Percentiles rank a stretch among this genome's conserved stretches.
phyloP scores from a whole-genome alignment of 1,284 basidiomycete species.

The Cutaneotrichosporon arboriforme region DNA sequence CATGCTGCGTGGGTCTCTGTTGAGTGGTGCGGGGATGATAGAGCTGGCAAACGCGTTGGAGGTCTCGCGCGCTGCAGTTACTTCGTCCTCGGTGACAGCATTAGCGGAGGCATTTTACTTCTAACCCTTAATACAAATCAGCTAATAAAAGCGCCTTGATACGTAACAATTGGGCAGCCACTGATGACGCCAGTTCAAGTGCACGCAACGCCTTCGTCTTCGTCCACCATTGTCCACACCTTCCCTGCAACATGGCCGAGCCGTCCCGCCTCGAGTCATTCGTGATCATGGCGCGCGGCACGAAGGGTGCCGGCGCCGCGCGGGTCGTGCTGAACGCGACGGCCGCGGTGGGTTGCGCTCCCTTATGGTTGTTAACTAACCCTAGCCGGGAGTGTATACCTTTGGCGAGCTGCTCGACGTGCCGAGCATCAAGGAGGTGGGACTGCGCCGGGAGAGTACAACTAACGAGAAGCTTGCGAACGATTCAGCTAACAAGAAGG shows the following conservation, averaged over 20 bases:
- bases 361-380: constrained; percentile 13
- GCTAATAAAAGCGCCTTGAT: too few relatives aligned
- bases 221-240: background rate
- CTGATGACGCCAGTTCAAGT: too few relatives aligned
- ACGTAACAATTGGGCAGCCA: too few relatives aligned
- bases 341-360: constrained; percentile 53
- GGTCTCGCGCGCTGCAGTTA: too few relatives aligned
- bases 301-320: constrained; percentile 83
- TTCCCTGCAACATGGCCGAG: constrained; percentile 24
- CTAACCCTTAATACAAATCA: too few relatives aligned
- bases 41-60: too few relatives aligned
- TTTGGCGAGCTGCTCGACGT: constrained; percentile 81
- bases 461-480: constrained; percentile 5
- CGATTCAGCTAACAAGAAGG: constrained; percentile 59
- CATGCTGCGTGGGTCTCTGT: too few relatives aligned
- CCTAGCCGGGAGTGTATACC: constrained; percentile 71
- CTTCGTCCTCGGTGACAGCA: too few relatives aligned
- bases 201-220: too few relatives aligned
- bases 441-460: constrained; percentile 10
- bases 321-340: constrained; percentile 81
- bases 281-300: constrained; percentile 78
- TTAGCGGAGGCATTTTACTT: too few relatives aligned
- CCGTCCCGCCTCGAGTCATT: constrained; percentile 64
- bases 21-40: too few relatives aligned
- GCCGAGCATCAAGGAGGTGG: constrained; percentile 74